Evolutionary conservation across 2,329 filamentous ascomycete genomes (phyloP).

Genomic region (Pseudocercospora eumusae): DNA sequence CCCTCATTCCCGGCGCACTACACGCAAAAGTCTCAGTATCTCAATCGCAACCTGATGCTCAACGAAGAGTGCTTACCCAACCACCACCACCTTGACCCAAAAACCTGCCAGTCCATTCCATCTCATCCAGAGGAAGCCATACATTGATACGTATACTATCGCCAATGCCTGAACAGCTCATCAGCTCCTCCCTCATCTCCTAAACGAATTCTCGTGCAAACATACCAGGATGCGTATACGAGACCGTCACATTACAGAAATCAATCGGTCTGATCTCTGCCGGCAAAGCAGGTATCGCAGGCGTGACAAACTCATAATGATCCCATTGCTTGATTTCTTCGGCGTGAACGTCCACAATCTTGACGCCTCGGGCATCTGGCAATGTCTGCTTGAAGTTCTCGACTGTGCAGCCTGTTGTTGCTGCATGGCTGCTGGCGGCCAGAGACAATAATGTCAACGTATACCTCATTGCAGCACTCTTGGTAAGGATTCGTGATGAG

Average conservation of each 20-base stretch:
- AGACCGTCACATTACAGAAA: constrained; percentile 43
- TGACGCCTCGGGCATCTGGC: constrained; percentile 10
- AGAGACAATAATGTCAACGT: background rate
- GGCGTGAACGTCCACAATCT: constrained; percentile 7
- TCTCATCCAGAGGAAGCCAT: constrained; percentile 37
- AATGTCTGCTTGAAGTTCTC: constrained; percentile 10
- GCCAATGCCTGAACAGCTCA: constrained; percentile 24
- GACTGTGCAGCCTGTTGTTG: background rate
- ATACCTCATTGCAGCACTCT: background rate
- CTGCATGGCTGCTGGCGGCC: background rate
- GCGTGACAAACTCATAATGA: constrained; percentile 9
- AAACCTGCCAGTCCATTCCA: constrained; percentile 41
- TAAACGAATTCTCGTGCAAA: background rate
- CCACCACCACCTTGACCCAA: constrained; percentile 47
- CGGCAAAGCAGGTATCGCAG: constrained; percentile 17
- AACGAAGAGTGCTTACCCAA: constrained; percentile 23
- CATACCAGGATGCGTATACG: constrained; percentile 41
- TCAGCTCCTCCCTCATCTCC: background rate
- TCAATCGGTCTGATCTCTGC: constrained; percentile 18
- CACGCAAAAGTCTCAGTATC: background rate
- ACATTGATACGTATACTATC: constrained; percentile 37
- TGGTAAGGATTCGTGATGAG: no score
- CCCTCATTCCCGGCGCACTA: constrained; percentile 32
- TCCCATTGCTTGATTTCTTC: constrained; percentile 14
- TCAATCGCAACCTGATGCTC: background rate